Evolutionary conservation across 1,284 basidiomycete species (phyloP).

Genomic region (Heterobasidion parviporum): DNA sequence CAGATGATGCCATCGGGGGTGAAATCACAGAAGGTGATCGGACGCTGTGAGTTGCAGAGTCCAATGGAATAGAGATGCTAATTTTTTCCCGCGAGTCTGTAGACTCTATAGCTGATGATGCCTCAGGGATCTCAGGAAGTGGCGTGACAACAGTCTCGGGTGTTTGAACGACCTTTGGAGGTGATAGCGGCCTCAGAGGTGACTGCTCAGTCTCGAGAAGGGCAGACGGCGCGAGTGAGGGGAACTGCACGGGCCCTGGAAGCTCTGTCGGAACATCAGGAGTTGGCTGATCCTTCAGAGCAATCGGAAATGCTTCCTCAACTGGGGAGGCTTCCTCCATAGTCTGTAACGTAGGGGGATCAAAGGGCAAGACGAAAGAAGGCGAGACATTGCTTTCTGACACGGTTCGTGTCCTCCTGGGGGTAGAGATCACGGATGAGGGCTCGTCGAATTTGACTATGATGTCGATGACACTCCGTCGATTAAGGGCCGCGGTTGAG

Average conservation of each 20-base stretch:
- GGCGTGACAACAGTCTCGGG: too few relatives aligned
- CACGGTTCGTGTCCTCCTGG: not conserved
- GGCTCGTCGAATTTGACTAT: not conserved
- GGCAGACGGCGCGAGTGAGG: not conserved
- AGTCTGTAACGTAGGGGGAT: not conserved
- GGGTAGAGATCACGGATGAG: not conserved
- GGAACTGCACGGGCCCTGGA: not conserved
- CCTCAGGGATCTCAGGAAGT: too few relatives aligned
- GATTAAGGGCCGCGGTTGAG: not conserved
- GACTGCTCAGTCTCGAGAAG: too few relatives aligned
- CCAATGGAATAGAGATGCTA: too few relatives aligned
- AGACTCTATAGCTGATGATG: too few relatives aligned
- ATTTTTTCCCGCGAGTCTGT: too few relatives aligned
- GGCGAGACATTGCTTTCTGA: not conserved
- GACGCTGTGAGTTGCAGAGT: too few relatives aligned
- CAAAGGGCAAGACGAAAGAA: not conserved
- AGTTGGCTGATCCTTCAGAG: not conserved
- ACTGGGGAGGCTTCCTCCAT: conserved; percentile 1
- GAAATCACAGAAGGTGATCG: too few relatives aligned
- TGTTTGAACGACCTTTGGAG: too few relatives aligned
- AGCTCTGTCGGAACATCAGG: not conserved
- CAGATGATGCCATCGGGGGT: too few relatives aligned
- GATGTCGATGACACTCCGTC: conserved; percentile 5
- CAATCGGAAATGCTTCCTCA: not conserved
- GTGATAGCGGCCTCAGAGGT: too few relatives aligned